Base-by-base conservation (phyloP, 2,329 filamentous ascomycete genomes). In the Chrysoporthe cubensis region DNA sequence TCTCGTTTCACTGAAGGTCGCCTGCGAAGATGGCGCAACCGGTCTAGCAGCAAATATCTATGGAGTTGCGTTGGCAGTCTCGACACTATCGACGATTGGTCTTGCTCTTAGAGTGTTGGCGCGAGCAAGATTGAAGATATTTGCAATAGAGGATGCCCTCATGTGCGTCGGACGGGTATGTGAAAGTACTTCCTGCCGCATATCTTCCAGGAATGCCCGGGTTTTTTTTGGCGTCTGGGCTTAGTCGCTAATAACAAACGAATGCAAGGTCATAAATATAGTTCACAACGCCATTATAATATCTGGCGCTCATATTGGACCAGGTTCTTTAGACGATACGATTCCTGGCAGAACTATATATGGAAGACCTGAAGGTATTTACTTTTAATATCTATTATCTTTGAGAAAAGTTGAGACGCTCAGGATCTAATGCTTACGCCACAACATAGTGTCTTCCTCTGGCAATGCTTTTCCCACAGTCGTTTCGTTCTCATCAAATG, bases 251-350 rank as follows among this genome's bases (percentile, higher is more conserved):
- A 62, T 21, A 26, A 34, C 9, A 21, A 4, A n/a, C 16, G 42
- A 46, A 7, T 5, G n/a, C 54, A 54, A 71, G 67, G 21, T 70
- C 21, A 67, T 71, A 56, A 71, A 71, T 26, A 69, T 71, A 67
- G 69, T 64, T 26, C 69, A 71, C 46, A 71, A 71, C 52, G 18
- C 67, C 3, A 58, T 71, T 13, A 58, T 71, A 7, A 57, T 60
- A 14, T 75, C 74, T 59, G 72, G 74, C 62, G 72, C 71, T 16
- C 74, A 74, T 61, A 72, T 68, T 14, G 68, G 74, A 44, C 68
- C 69, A 11, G 69, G 67, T 2, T 34, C 64, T 18, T 54, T 42
- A 18, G 69, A 70, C 57, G 21, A 43, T 26, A 52, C 59, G 2
- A 54, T 54, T 4, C 50, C 50, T 13, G 50, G 50, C 50, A 21